Conservation (phyloP, 345 rosid genomes). For the Viola odorata region DNA sequence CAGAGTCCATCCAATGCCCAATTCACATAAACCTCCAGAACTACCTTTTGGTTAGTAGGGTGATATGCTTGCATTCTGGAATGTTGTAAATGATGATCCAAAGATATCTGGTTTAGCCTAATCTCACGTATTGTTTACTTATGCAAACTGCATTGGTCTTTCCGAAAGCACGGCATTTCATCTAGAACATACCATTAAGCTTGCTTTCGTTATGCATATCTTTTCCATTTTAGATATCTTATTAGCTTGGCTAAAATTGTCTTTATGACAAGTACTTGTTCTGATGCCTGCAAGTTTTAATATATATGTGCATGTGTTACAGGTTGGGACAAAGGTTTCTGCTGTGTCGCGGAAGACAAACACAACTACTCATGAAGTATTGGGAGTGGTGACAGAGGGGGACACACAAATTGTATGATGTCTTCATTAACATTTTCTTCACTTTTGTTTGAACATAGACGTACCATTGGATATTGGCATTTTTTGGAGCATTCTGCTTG, state of each 20-base stretch:
- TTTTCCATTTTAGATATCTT: neutral
- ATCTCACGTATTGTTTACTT: neutral
- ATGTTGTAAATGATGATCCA: no score
- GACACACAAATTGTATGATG: slow-evolving; percentile 73
- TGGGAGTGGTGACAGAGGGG: slow-evolving; percentile 79
- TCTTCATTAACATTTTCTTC: slow-evolving; percentile 4
- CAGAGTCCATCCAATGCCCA: no score
- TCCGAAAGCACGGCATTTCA: neutral
- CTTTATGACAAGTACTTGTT: neutral
- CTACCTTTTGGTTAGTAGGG: no score
- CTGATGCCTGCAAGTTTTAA: neutral
- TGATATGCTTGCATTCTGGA: no score
- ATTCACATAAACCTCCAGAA: no score
- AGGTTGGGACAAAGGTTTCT: slow-evolving; percentile 92
- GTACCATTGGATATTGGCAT: no score
- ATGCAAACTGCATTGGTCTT: neutral
- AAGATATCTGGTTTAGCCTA: neutral
- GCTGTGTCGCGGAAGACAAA: slow-evolving; percentile 96
- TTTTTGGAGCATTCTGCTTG: no score
- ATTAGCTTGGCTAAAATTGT: neutral
- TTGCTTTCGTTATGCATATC: neutral
- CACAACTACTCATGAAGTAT: slow-evolving; percentile 89
- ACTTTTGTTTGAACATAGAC: neutral
- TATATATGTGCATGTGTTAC: slow-evolving; percentile 7
- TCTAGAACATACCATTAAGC: neutral